phyloP scores from a whole-genome alignment of 2,329 filamentous ascomycete species.

The Neofusicoccum sp. region DNA sequence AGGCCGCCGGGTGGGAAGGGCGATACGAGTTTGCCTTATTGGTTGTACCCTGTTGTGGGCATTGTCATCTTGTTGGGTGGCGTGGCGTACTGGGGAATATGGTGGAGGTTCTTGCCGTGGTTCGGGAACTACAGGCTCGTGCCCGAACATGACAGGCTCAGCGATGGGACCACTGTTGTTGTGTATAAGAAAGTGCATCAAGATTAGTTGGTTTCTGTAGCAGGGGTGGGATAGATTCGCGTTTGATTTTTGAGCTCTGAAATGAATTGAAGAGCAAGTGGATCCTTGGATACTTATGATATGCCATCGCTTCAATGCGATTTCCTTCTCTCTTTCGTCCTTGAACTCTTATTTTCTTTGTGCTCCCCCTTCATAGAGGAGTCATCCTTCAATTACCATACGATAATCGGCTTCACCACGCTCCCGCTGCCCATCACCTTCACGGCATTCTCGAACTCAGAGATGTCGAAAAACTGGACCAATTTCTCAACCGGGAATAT shows the following conservation, averaged over 20 bases:
- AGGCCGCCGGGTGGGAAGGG: slow-evolving; percentile 34
- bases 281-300: no score
- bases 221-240: not conserved
- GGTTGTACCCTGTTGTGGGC: slow-evolving; percentile 54
- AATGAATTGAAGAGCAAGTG: no score
- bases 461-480: slow-evolving; percentile 11
- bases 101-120: slow-evolving; percentile 60
- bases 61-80: slow-evolving; percentile 58
- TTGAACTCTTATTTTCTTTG: no score
- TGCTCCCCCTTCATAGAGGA: no score
- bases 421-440: slow-evolving; percentile 3
- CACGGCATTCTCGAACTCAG: slow-evolving; percentile 4
- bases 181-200: slow-evolving; percentile 29
- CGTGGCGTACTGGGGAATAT: slow-evolving; percentile 66
- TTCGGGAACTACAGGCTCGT: slow-evolving; percentile 61
- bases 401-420: slow-evolving; percentile 16
- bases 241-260: not conserved
- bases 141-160: slow-evolving; percentile 58
- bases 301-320: no score
- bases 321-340: no score
- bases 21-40: slow-evolving; percentile 45
- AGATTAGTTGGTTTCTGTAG: not conserved
- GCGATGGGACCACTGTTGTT: slow-evolving; percentile 66
- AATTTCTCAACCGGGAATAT: slow-evolving; percentile 13
- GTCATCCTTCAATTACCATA: slow-evolving; percentile 9